Percentiles rank a stretch among this genome's conserved stretches.
phyloP scores from a whole-genome alignment of 176 grass and related monocot genomes.

The Aegilops bicornis region DNA sequence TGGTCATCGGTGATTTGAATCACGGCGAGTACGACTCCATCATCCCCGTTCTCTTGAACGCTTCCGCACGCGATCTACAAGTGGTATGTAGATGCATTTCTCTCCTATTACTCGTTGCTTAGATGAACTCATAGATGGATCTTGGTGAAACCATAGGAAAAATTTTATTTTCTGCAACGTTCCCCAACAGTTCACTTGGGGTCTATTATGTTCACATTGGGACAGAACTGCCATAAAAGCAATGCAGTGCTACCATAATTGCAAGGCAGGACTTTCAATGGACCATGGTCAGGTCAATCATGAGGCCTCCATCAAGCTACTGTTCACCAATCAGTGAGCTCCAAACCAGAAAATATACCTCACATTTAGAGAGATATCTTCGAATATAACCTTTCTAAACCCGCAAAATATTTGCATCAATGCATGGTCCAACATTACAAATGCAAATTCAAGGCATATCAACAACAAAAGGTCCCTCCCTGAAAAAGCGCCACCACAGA shows the following conservation, averaged over 20 bases:
- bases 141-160: too few species aligned
- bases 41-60: too few species aligned
- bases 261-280: background rate
- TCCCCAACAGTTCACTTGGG: too few species aligned
- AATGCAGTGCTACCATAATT: background rate
- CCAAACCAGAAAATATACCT: background rate
- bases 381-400: background rate
- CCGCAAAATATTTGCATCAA: background rate
- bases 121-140: too few species aligned
- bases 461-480: too few species aligned
- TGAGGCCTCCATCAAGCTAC: background rate
- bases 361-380: background rate
- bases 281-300: background rate
- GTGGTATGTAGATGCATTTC: too few species aligned
- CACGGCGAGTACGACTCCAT: too few species aligned
- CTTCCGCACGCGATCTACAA: too few species aligned
- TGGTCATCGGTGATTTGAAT: too few species aligned
- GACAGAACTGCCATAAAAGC: background rate
- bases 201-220: background rate
- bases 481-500: background rate
- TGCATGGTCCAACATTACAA: too few species aligned
- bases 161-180: too few species aligned
- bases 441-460: background rate
- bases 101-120: too few species aligned
- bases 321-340: background rate